Conservation (phyloP, 2,329 filamentous ascomycete genomes). For the Aspergillus sojae region DNA sequence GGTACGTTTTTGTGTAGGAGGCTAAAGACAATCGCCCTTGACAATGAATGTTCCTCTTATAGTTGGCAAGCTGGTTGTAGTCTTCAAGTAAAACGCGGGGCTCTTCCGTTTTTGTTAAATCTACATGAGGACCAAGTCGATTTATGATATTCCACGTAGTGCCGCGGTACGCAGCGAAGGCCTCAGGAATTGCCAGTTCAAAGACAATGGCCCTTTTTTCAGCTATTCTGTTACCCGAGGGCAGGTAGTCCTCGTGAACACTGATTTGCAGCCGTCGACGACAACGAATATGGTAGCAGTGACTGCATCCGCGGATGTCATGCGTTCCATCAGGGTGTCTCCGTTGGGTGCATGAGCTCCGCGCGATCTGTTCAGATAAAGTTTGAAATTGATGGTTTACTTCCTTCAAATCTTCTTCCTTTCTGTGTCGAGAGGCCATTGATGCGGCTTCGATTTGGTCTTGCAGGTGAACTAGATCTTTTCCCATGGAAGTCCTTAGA, state of each 20-base stretch:
- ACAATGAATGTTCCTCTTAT: constrained; percentile 13
- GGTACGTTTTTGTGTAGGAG: constrained; percentile 51
- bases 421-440: constrained; percentile 29
- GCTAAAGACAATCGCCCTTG: constrained; percentile 41
- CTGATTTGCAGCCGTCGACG: constrained; percentile 47
- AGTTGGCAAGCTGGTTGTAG: constrained; percentile 36
- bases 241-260: constrained; percentile 48
- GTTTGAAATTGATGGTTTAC: constrained; percentile 41
- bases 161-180: constrained; percentile 55
- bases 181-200: constrained; percentile 52
- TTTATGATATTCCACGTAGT: constrained; percentile 54
- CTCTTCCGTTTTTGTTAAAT: constrained; percentile 3
- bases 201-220: constrained; percentile 54
- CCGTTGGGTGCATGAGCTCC: constrained; percentile 34
- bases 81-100: constrained; percentile 26
- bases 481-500: constrained; percentile 35
- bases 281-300: constrained; percentile 43
- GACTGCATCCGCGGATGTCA: constrained; percentile 43
- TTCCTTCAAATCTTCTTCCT: constrained; percentile 43
- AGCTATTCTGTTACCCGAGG: constrained; percentile 31
- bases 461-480: constrained; percentile 33
- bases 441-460: constrained; percentile 40
- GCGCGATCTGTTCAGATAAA: constrained; percentile 37
- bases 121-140: constrained; percentile 36
- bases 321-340: constrained; percentile 27